These are phyloP conservation scores for Knufia petricola DNA, from an alignment of 2,329 filamentous ascomycete species.

Conservation along the genomic window DNA sequence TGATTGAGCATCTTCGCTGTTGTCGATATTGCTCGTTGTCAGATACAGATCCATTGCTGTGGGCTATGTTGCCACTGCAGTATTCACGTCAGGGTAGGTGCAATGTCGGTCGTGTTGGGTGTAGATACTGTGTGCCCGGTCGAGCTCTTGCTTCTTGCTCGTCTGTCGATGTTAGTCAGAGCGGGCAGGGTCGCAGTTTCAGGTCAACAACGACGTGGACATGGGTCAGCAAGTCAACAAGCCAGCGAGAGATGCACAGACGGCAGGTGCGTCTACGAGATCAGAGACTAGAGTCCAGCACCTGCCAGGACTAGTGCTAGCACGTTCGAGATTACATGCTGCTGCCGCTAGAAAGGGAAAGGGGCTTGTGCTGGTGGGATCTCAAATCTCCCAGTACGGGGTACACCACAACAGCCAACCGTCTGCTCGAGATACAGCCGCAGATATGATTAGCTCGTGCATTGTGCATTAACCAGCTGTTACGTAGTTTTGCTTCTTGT, in stretches of 20 bases:
- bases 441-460: too few relatives aligned
- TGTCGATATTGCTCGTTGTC: constrained; percentile 5
- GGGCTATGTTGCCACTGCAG: background rate
- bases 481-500: too few relatives aligned
- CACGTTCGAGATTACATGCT: background rate
- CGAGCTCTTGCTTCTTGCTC: background rate
- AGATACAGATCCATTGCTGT: constrained; percentile 6
- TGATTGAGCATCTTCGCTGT: constrained; percentile 21
- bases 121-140: background rate
- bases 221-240: too few relatives aligned
- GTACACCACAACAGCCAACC: too few relatives aligned
- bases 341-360: background rate
- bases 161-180: background rate
- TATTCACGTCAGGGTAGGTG: background rate
- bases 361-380: background rate
- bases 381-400: background rate
- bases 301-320: background rate
- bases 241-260: background rate
- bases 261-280: background rate
- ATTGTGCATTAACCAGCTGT: too few relatives aligned
- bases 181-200: background rate
- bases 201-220: background rate
- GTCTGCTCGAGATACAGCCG: too few relatives aligned
- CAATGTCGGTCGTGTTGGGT: background rate
- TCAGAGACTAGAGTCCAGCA: background rate